Percentiles rank a stretch among this genome's conserved stretches.
These are phyloP conservation scores for Alternaria brassicae DNA, from an alignment of 2,329 filamentous ascomycete genomes.

Conservation along the genomic window DNA sequence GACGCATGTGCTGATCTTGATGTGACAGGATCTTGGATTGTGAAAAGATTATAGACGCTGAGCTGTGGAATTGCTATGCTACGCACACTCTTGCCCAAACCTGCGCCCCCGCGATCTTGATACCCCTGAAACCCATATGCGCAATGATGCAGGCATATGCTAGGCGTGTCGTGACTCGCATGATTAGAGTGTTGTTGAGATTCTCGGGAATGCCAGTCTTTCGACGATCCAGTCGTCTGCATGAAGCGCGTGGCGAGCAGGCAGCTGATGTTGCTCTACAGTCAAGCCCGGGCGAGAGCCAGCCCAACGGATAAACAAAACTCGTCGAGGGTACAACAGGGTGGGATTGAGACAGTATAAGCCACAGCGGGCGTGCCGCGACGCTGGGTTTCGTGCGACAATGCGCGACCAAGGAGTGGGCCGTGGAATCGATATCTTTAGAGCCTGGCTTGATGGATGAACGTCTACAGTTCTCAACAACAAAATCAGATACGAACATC, in stretches of 20 bases:
- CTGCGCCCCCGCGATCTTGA: not conserved
- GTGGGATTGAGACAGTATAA: slow-evolving; percentile 16
- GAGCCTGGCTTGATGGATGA: not conserved
- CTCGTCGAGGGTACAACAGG: slow-evolving; percentile 8
- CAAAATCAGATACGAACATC: too few relatives aligned
- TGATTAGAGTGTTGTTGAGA: not conserved
- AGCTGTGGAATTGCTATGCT: not conserved
- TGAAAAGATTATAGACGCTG: too few relatives aligned
- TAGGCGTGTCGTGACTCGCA: not conserved
- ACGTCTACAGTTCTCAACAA: not conserved
- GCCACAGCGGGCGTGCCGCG: slow-evolving; percentile 19
- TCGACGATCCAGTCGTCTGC: slow-evolving; percentile 8
- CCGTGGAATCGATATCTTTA: not conserved
- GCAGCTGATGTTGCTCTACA: not conserved
- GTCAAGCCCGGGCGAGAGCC: slow-evolving; percentile 6
- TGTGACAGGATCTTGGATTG: too few relatives aligned
- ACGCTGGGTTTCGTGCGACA: slow-evolving; percentile 23
- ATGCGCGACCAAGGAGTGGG: slow-evolving; percentile 1
- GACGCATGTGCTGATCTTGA: too few relatives aligned
- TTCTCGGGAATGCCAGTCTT: slow-evolving; percentile 7
- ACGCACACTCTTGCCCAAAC: not conserved
- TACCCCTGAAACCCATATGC: accelerated
- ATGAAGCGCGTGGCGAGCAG: slow-evolving; percentile 9
- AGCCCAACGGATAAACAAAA: slow-evolving; percentile 3
- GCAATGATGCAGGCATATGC: not conserved